Conservation (phyloP, 2,329 filamentous ascomycete genomes). For the Paecilomyces dactylethromorphus region DNA sequence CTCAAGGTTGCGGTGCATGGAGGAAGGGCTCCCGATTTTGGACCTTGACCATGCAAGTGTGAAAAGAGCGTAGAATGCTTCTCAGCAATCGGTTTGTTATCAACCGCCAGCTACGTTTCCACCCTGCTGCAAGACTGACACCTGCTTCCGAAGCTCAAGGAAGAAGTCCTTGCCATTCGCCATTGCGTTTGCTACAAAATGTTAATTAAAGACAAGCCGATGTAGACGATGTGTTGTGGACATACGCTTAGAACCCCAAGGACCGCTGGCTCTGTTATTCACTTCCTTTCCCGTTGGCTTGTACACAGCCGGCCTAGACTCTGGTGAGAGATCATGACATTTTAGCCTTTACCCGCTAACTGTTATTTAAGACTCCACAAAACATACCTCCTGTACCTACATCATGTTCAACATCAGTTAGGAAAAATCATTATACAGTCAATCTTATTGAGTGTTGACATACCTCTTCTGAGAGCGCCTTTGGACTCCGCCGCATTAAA, state of each 20-base stretch:
- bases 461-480: slow-evolving; percentile 35
- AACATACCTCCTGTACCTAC: slow-evolving; percentile 24
- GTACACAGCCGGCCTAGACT: slow-evolving; percentile 30
- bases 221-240: slow-evolving; percentile 1
- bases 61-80: not conserved
- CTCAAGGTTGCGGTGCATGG: not conserved
- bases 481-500: slow-evolving; percentile 40
- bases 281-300: slow-evolving; percentile 31
- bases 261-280: slow-evolving; percentile 29
- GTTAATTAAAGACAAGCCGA: slow-evolving; percentile 5
- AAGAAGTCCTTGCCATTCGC: slow-evolving; percentile 45
- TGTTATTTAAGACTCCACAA: not conserved
- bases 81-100: slow-evolving; percentile 8
- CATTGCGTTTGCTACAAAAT: slow-evolving; percentile 38
- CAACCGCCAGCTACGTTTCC: slow-evolving; percentile 29
- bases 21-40: not conserved
- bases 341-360: not conserved
- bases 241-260: slow-evolving; percentile 41
- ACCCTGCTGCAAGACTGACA: slow-evolving; percentile 33
- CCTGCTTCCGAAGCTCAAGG: slow-evolving; percentile 42
- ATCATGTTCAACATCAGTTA: slow-evolving; percentile 3
- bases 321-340: slow-evolving; percentile 10
- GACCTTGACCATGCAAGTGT: slow-evolving; percentile 2
- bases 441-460: not conserved
- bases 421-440: not conserved